Base-by-base conservation (phyloP, 345 rosid species). In the Cardamine chenopodiifolia region DNA sequence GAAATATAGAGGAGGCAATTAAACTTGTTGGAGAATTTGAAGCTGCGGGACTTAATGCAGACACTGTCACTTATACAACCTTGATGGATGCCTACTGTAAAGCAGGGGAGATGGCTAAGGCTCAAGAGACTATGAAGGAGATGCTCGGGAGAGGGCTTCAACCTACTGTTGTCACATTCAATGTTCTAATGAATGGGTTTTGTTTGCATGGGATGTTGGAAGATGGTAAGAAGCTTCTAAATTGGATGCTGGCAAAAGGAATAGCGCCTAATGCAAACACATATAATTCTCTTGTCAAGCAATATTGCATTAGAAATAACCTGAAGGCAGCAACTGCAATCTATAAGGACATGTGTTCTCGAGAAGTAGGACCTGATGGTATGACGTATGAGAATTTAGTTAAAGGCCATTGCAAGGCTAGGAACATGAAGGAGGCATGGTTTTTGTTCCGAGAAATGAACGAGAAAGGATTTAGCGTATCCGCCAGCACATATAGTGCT, bases 361-460 rank as follows among this genome's bases (percentile, higher is more conserved):
- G 61, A 68, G 93, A 91, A 79, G 83, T 90, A 19, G 35, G 80
- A 71, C 93, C 96, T 56, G 90, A 94, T 86, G 60, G 83, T 60
- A 87, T 85, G 82, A 90, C 93, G 15, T 94, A 87, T 70, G 93
- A 91, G 80, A 90, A 90, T 75, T 75, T 91, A 76, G 75, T 94
- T 50, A 83, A 75, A 83, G 97, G 97, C 52, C 97, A 94, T 82
- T 91, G 90, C 75, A 91, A 85, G 85, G 95, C 97, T n/a, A 94
- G 98, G 82, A 94, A 91, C 81, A 94, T 91, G 97, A 94, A 91
- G 79, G 97, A 94, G 73, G 98, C 98, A 56, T 88, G 88, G 90
- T 94, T 84, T 86, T 78, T 91, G 85, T 83, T 65, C 54, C 77
- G 42, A 58, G 92, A 88, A 84, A 87, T 88, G 93, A 77, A 78